These are phyloP conservation scores for Exsudoporus floridanus DNA, from an alignment of 1,284 basidiomycete species.

Conservation along the genomic window DNA sequence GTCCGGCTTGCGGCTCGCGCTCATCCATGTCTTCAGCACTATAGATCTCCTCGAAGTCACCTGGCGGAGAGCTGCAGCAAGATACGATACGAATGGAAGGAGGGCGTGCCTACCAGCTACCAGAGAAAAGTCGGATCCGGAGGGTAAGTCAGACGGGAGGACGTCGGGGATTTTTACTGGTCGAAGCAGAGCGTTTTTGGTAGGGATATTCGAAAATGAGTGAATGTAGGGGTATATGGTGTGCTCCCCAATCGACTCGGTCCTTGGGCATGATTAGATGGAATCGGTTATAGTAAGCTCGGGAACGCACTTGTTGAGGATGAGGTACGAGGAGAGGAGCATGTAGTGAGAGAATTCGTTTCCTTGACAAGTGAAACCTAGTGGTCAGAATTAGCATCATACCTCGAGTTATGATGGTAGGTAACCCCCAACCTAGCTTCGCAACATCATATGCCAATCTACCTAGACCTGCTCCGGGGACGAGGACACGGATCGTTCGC, in stretches of 20 bases:
- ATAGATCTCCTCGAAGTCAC: constrained; percentile 93
- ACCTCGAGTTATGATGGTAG: neutral
- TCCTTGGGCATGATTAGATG: constrained; percentile 43
- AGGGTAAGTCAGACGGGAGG: constrained; percentile 69
- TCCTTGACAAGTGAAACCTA: constrained; percentile 84
- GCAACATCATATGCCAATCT: constrained; percentile 86
- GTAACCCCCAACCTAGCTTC: constrained; percentile 56
- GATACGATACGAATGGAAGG: neutral
- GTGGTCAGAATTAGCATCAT: neutral
- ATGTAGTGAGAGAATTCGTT: constrained; percentile 96
- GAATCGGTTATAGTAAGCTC: neutral
- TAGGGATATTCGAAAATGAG: constrained; percentile 79
- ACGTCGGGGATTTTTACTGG: constrained; percentile 81
- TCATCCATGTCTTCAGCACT: constrained; percentile 50
- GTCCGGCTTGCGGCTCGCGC: constrained; percentile 65
- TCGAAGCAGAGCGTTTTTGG: constrained; percentile 61
- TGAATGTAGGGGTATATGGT: constrained; percentile 87
- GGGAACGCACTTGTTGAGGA: constrained; percentile 66
- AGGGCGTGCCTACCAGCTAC: constrained; percentile 63
- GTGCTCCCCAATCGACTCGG: constrained; percentile 63
- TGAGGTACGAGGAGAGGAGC: constrained; percentile 81
- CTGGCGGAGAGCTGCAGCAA: constrained; percentile 35
- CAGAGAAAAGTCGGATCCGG: constrained; percentile 70
- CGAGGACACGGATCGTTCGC: constrained; percentile 67
- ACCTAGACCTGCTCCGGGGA: constrained; percentile 86